Evolutionary conservation across 805 yeast species (phyloP), one percentile per base, ranked within the genome.

Genomic region (Wickerhamiella alocasiicola): DNA sequence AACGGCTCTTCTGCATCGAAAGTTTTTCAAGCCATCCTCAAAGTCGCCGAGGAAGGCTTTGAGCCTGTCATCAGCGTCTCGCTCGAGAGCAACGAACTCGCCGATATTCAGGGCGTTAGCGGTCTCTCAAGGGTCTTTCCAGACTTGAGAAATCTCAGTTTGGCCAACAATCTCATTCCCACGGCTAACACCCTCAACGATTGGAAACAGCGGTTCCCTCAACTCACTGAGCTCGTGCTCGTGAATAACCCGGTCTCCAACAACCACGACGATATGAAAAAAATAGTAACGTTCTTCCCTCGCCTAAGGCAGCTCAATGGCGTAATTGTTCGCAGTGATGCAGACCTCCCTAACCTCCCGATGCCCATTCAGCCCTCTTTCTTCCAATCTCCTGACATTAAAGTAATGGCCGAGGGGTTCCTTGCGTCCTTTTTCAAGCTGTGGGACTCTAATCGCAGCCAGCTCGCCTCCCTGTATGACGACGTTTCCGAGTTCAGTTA

Each of bases 1-100:
- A 70, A 72, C 12, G 62, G 76, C 4, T 63, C 71, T 12, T 74
- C 82, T 1, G 70, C 78, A 25, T 70, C 87, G 11, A 91, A 88
- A 59, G 78, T 85, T 70, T 84, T 88, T 57, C 80, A 84, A 9
- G 97, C 97, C 1, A 62, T 91, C 48, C 74, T 88, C 80, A 81
- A 79, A 55, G 60, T 88, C 6, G 94, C 94, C 1, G 61, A 65
- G 3, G 24, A 23, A 6, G 74, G 72, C 6, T 52, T 55, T 25
- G 51, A 61, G 18, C 55, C 55, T 6, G 78, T 85, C 3, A 78
- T 76, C 23, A 77, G 84, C 43, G 72, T 87, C 6, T 81, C 53
- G 28, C 54, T 61, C 18, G 59, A 59, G 20, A 32, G 31, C 16
- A 81, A 91, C 56, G 67, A 68, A 42, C 59, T 91, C 29, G 60